These are phyloP conservation scores for Apiotrichum sp. DNA, from an alignment of 1,284 basidiomycete species.

Conservation along the genomic window DNA sequence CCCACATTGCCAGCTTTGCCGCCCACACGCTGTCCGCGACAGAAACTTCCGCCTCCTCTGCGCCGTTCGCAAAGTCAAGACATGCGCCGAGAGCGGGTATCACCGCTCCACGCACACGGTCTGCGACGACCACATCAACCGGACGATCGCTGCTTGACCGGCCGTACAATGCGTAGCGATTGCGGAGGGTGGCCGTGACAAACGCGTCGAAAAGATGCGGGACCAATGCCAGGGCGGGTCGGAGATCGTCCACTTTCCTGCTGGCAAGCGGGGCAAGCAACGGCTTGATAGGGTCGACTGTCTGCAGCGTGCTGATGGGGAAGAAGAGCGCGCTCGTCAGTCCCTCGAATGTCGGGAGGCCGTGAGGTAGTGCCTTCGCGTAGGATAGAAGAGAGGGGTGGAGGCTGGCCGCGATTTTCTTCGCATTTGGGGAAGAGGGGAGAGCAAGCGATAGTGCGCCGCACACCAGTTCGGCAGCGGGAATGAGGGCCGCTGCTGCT, in stretches of 20 bases:
- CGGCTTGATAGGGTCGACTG: slow-evolving; percentile 18
- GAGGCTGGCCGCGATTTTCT: slow-evolving; percentile 28
- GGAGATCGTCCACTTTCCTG: background rate
- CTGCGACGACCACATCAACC: slow-evolving; percentile 32
- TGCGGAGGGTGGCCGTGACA: slow-evolving; percentile 17
- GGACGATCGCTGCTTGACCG: slow-evolving; percentile 21
- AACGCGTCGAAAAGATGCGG: slow-evolving; percentile 24
- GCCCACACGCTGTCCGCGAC: slow-evolving; percentile 9
- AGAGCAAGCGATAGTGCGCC: slow-evolving; percentile 8
- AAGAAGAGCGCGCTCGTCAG: slow-evolving; percentile 24
- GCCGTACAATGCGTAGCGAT: slow-evolving; percentile 31
- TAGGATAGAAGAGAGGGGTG: slow-evolving; percentile 20
- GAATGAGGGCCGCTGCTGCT: background rate
- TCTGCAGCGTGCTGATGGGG: slow-evolving; percentile 22
- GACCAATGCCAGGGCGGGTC: slow-evolving; percentile 15
- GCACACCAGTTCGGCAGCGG: slow-evolving; percentile 10
- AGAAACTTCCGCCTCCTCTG: slow-evolving; percentile 7
- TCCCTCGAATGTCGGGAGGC: slow-evolving; percentile 5
- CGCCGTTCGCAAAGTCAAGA: slow-evolving; percentile 15
- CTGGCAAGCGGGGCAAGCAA: slow-evolving; percentile 5
- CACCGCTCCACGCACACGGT: slow-evolving; percentile 30
- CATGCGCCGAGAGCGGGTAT: slow-evolving; percentile 17
- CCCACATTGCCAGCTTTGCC: slow-evolving; percentile 26
- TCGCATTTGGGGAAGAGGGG: slow-evolving; percentile 19
- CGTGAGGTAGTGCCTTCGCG: slow-evolving; percentile 17